These are phyloP conservation scores for Cercospora nicotianae DNA, from an alignment of 2,329 filamentous ascomycete species.

Conservation along the genomic window DNA sequence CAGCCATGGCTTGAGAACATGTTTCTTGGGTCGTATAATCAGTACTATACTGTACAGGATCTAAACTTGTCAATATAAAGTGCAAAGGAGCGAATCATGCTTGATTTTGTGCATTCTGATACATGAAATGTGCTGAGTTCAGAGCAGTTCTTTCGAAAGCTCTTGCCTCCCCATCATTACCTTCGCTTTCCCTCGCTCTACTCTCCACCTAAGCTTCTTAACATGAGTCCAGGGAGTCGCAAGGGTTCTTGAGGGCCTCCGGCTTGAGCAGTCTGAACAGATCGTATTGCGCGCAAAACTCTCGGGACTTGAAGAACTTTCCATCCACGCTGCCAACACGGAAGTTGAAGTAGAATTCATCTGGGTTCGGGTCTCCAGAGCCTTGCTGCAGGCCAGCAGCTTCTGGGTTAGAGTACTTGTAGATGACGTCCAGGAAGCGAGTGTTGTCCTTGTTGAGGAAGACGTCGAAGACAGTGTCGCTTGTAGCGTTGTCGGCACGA, in stretches of 20 bases:
- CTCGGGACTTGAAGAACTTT: conserved; percentile 23
- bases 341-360: conserved; percentile 25
- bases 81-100: background rate
- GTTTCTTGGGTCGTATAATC: background rate
- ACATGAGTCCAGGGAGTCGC: conserved; percentile 23
- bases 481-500: conserved; percentile 17
- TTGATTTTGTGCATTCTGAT: background rate
- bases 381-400: conserved; percentile 16
- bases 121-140: background rate
- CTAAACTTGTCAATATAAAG: background rate
- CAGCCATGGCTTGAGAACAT: background rate
- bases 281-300: conserved; percentile 25
- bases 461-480: conserved; percentile 24
- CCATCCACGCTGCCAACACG: conserved; percentile 23
- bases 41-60: background rate
- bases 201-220: background rate
- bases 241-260: conserved; percentile 24
- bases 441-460: conserved; percentile 22
- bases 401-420: conserved; percentile 23
- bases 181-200: background rate
- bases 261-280: conserved; percentile 22
- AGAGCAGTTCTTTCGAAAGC: background rate
- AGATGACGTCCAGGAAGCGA: conserved; percentile 25
- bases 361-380: conserved; percentile 13
- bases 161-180: background rate